phyloP scores from a whole-genome alignment of 1,284 basidiomycete genomes.

The Cryptococcus sp. region DNA sequence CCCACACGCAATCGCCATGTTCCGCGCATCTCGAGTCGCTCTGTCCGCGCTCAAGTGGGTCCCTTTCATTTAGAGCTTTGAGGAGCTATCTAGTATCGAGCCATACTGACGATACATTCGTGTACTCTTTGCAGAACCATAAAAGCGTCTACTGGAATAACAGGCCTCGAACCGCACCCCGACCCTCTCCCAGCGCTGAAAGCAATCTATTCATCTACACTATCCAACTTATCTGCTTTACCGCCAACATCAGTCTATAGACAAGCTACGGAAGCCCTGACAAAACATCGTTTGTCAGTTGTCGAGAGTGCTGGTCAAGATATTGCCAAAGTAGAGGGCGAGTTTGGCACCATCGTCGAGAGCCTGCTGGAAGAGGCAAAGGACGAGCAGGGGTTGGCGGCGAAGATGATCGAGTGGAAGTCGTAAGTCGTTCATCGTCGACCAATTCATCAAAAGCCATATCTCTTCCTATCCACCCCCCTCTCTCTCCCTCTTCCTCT shows the following conservation, averaged over 20 bases:
- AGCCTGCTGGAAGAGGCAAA: constrained; percentile 70
- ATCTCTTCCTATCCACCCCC: too few relatives aligned
- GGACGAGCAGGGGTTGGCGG: constrained; percentile 75
- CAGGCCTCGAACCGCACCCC: constrained; percentile 56
- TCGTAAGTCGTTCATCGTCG: constrained; percentile 65
- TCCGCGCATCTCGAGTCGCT: constrained; percentile 73
- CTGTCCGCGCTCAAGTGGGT: constrained; percentile 50
- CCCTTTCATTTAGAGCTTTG: not conserved
- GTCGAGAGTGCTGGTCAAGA: constrained; percentile 70
- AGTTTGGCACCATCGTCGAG: constrained; percentile 55
- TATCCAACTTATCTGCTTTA: constrained; percentile 67
- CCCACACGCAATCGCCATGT: constrained; percentile 59
- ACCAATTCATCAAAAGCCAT: too few relatives aligned
- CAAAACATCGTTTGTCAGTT: constrained; percentile 75
- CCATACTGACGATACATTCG: not conserved
- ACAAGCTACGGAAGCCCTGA: constrained; percentile 84
- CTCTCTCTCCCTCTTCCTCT: too few relatives aligned
- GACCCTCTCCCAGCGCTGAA: constrained; percentile 76
- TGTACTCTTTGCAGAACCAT: constrained; percentile 43
- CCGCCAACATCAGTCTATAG: constrained; percentile 84
- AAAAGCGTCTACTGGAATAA: constrained; percentile 78
- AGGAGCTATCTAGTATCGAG: too few relatives aligned
- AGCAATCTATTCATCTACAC: constrained; percentile 76
- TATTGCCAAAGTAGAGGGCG: constrained; percentile 67
- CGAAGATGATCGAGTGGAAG: constrained; percentile 93